Evolutionary conservation across 2,329 filamentous ascomycete genomes (phyloP).

Genomic region (Leptographium procerum): DNA sequence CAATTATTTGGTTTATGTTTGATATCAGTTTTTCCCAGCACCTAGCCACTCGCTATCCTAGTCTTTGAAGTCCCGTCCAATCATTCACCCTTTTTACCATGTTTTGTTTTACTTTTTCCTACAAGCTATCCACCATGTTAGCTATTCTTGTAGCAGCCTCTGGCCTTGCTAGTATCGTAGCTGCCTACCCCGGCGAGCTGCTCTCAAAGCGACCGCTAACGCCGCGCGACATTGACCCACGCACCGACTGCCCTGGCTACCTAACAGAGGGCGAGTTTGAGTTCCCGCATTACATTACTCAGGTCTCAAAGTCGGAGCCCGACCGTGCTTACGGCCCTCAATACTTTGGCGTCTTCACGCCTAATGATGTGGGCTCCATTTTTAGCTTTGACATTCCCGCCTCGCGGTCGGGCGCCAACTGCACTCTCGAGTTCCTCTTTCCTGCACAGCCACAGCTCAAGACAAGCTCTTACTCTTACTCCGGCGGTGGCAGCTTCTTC

Average conservation of each 20-base stretch:
- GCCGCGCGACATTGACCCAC: background rate
- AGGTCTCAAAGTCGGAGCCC: conserved; percentile 21
- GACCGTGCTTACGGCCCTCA: conserved; percentile 25
- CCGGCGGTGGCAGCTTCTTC: conserved; percentile 24
- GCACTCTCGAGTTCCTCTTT: conserved; percentile 35
- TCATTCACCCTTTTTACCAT: background rate
- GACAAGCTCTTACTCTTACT: conserved; percentile 23
- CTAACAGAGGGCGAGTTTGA: conserved; percentile 16
- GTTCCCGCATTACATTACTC: conserved; percentile 22
- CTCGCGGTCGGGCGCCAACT: conserved; percentile 27
- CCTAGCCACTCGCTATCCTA: background rate
- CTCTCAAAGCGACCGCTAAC: background rate
- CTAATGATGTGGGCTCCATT: conserved; percentile 21
- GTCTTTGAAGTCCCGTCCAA: background rate
- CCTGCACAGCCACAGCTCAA: conserved; percentile 22
- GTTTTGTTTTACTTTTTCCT: background rate
- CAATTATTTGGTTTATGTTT: no score
- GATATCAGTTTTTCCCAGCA: no score
- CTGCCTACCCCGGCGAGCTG: background rate
- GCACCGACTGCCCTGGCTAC: background rate
- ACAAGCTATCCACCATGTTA: background rate
- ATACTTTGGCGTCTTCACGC: conserved; percentile 27
- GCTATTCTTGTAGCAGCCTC: background rate
- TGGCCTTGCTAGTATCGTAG: background rate
- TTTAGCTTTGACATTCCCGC: conserved; percentile 35